Base-by-base conservation (phyloP, 2,329 filamentous ascomycete genomes). In the Aspergillaceae sp. region DNA sequence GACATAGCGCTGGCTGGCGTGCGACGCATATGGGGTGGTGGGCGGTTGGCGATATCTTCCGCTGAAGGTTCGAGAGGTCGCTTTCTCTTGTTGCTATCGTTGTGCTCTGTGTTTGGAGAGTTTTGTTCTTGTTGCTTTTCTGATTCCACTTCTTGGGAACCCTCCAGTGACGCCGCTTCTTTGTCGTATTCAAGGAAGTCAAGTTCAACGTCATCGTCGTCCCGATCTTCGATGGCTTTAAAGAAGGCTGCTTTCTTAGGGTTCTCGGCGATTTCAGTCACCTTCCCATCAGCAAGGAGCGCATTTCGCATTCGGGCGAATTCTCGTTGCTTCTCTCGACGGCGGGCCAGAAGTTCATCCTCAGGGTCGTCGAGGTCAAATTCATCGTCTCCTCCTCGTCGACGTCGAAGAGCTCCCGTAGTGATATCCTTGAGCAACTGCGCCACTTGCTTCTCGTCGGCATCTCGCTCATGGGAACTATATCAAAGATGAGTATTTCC, bases 361-460 rank as follows among this genome's bases (percentile, higher is more conserved):
- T 96, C 91, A 2, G 87, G 91, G 63, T 97, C 92, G 4, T 88
- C 90, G 26, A 94, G 78, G 56, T 91, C 86, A 51, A 90, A 83
- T 56, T 90, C 86, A 62, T 86, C 77, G 51, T 84, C 86, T 7
- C 61, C 79, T 19, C 74, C 77, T 40, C 86, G 83, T 63, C 94
- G 91, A 51, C 87, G 84, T 7, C 90, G 84, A 42, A 98, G 77
- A 65, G 82, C 84, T 43, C 92, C 92, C 8, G 85, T 94, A 4
- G 87, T 92, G 57, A 98, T 84, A 61, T 97, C 91, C 56, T 87
- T 90, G 75, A 92, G 88, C 43, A 98, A 78, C 70, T 92, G 92
- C 58, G 90, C 86, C 9, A 96, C 84, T 54, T 87, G 82, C 57
- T 91, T 88, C 64, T 94, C 89, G 58, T 97, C 88, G 34, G 80